Evolutionary conservation across 1,284 basidiomycete species (phyloP), one percentile per base, ranked within the genome.

Genomic region (Rhodotorula sp.): DNA sequence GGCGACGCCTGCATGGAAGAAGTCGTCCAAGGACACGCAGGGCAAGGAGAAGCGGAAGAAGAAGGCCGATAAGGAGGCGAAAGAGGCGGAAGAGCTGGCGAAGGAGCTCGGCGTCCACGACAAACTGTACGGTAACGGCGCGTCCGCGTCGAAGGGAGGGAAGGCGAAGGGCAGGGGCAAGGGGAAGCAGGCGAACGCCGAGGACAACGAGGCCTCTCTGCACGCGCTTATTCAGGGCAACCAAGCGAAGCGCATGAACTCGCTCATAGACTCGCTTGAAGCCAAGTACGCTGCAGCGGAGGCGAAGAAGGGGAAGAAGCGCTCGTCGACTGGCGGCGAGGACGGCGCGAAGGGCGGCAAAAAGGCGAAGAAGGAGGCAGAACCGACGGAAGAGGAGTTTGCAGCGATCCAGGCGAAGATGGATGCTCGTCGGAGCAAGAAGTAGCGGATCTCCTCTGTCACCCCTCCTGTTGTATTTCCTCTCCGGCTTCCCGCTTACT

Each of bases 51-150:
- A 87, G 31, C 85, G 93, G 56, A 62, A 57, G 26, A 61, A 68
- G 26, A 63, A 59, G 40, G 77, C 75, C 1, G 84, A 85, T 81
- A 90, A 89, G 79, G 92, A 94, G 80, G 91, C 91, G 0, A 82
- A 83, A 62, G 91, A 95, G 77, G 94, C 94, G 1, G 94, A 96
- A 79, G 83, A 86, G 56, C 81, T 89, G 30, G 93, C 94, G 1
- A 91, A 88, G 76, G 91, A 94, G 75, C 82, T 97, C 24, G 94
- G 92, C 18, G 90, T 96, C 13, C 94, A 92, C 89, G 93, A 96
- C 68, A 92, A 96, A 79, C 94, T 97, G 77, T 96, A 91, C 78
- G 93, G 92, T 11, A 16, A 34, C 55, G 55, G 37, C 55, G n/a
- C 55, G 37, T 26, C 7, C 13, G 16, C 63, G 87, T 22, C 82